Evolutionary conservation across 257 asterid species (phyloP).

Genomic region (Solanum arcanum): DNA sequence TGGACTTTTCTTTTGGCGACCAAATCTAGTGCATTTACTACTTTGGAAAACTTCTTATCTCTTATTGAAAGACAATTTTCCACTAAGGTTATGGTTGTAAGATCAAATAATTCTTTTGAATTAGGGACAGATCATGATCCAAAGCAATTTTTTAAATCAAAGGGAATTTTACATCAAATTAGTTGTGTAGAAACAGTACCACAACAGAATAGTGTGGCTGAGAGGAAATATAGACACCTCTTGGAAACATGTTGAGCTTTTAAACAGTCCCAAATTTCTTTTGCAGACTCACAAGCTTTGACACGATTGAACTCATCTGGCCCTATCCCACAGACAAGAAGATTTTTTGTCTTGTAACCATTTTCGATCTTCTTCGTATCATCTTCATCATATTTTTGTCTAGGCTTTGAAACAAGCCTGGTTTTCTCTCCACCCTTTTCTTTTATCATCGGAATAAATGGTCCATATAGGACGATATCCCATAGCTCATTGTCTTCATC

Average conservation of each 20-base stretch:
- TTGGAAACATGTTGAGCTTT: not conserved
- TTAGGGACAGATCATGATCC: not conserved
- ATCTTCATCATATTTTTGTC: too few species aligned
- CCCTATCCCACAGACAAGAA: too few species aligned
- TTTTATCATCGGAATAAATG: too few species aligned
- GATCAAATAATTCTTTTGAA: not conserved
- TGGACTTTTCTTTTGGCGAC: not conserved
- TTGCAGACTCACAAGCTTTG: too few species aligned
- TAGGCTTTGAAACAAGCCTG: too few species aligned
- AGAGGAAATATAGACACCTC: not conserved
- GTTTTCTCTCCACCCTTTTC: too few species aligned
- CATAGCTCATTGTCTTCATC: too few species aligned
- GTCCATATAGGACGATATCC: too few species aligned
- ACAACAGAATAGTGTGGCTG: not conserved
- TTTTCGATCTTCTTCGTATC: too few species aligned
- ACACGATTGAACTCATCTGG: too few species aligned
- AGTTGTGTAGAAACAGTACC: not conserved
- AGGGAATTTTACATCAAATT: not conserved
- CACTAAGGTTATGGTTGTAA: not conserved
- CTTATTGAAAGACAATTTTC: not conserved
- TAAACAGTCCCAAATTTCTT: too few species aligned
- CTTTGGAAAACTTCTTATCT: not conserved
- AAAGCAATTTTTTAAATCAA: not conserved
- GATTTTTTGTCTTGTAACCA: too few species aligned
- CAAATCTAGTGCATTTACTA: not conserved